Evolutionary conservation across 352 stramenopile genomes (phyloP).

Genomic region (Pythium insidiosum): DNA sequence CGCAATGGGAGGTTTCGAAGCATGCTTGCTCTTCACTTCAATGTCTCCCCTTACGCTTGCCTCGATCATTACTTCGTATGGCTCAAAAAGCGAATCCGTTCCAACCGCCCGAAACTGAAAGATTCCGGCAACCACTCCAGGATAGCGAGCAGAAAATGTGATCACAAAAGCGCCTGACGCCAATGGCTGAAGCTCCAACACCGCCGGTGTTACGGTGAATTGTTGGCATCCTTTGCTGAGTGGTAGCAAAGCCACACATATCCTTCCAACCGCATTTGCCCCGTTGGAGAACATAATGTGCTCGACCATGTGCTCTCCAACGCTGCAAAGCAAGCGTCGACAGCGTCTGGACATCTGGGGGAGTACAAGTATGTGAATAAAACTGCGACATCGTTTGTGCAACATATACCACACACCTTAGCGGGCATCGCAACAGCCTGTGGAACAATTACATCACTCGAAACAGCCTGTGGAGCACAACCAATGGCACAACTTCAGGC

Average conservation of each 20-base stretch:
- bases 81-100: conserved; percentile 44
- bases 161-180: conserved; percentile 59
- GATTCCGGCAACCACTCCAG: conserved; percentile 67
- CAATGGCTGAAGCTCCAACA: conserved; percentile 58
- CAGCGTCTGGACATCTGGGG: conserved; percentile 47
- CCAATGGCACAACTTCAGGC: no score
- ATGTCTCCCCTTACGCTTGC: conserved; percentile 73
- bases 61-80: conserved; percentile 82
- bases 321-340: conserved; percentile 55
- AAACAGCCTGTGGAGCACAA: no score
- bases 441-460: neutral
- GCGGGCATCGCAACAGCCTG: neutral
- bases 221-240: conserved; percentile 80
- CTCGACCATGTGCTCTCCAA: conserved; percentile 66
- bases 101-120: conserved; percentile 81
- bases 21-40: no score
- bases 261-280: conserved; percentile 38
- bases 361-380: neutral
- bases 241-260: conserved; percentile 74
- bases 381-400: neutral
- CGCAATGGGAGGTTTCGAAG: no score
- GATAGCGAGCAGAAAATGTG: conserved; percentile 46
- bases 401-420: conserved; percentile 1
- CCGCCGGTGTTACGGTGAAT: conserved; percentile 66
- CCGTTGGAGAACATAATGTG: conserved; percentile 73